Percentiles rank a stretch among this genome's conserved stretches.
phyloP scores from a whole-genome alignment of 441 rosid genomes.

The Populus trichocarpa region DNA sequence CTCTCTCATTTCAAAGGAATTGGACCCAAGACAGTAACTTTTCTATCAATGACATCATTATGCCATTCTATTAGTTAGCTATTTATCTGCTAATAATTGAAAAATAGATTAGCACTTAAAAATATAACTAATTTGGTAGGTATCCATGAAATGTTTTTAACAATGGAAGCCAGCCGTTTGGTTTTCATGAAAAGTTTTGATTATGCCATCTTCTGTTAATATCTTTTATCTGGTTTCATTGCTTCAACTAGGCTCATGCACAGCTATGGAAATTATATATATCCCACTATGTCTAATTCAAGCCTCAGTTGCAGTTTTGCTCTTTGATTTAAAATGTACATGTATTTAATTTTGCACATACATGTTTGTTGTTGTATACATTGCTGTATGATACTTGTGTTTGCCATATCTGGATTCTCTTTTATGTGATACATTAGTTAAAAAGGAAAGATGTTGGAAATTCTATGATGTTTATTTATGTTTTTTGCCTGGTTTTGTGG shows the following conservation, averaged over 20 bases:
- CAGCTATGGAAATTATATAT: neutral
- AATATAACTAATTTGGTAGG: neutral
- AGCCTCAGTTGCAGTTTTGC: neutral
- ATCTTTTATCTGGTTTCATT: neutral
- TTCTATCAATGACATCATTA: neutral
- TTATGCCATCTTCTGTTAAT: neutral
- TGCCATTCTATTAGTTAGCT: neutral
- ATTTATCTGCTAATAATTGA: neutral
- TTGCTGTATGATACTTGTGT: neutral
- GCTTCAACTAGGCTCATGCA: neutral
- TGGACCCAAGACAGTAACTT: conserved; percentile 81
- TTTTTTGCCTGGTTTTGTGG: neutral
- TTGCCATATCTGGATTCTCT: too few relatives aligned
- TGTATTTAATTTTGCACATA: neutral
- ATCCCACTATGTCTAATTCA: neutral
- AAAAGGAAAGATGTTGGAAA: neutral
- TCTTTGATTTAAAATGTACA: neutral
- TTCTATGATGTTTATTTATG: too few relatives aligned
- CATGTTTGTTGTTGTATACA: neutral
- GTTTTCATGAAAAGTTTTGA: neutral
- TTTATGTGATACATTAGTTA: neutral
- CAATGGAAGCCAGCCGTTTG: neutral
- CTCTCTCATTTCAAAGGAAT: conserved; percentile 76
- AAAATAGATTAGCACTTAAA: neutral
- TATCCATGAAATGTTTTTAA: neutral